A percentile compares a stretch with the other conserved stretches of the same genome.
phyloP scores from a whole-genome alignment of 2,329 filamentous ascomycete genomes.

The Biscogniauxia sp. region DNA sequence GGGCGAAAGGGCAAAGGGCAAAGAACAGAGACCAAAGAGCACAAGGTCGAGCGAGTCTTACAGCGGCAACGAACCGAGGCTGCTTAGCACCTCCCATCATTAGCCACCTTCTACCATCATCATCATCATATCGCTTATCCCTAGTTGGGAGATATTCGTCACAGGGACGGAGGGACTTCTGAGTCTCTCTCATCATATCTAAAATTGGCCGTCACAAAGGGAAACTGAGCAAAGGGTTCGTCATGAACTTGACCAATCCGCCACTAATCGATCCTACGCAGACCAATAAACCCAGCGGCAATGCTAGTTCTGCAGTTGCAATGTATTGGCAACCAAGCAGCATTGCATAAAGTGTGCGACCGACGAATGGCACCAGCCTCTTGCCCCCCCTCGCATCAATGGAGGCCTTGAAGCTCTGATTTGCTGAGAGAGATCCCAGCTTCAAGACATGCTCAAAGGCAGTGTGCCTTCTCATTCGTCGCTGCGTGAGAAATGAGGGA shows the following conservation, averaged over 20 bases:
- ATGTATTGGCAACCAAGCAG: not conserved
- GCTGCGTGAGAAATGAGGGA: slow-evolving; percentile 23
- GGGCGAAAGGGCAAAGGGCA: too few relatives aligned
- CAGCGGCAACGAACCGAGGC: not conserved
- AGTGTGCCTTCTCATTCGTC: slow-evolving; percentile 1
- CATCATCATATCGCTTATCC: not conserved
- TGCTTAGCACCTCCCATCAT: not conserved
- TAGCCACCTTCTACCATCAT: not conserved
- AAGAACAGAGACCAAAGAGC: too few relatives aligned
- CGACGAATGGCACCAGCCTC: slow-evolving; percentile 15
- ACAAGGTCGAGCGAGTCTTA: not conserved
- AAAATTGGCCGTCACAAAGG: not conserved
- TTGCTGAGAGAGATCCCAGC: slow-evolving; percentile 21
- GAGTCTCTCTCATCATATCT: not conserved
- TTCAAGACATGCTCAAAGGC: slow-evolving; percentile 20
- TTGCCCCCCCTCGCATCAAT: slow-evolving; percentile 1
- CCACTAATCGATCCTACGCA: not conserved
- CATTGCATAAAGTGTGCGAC: not conserved
- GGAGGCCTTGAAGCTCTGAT: slow-evolving; percentile 13
- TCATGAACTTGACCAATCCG: not conserved
- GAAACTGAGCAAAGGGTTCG: not conserved
- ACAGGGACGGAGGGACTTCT: too few relatives aligned
- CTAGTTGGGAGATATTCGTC: not conserved
- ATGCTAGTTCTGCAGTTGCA: not conserved
- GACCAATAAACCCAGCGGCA: not conserved